These are phyloP conservation scores for Tuber borchii DNA, from an alignment of 495 filamentous ascomycete species.

Conservation along the genomic window DNA sequence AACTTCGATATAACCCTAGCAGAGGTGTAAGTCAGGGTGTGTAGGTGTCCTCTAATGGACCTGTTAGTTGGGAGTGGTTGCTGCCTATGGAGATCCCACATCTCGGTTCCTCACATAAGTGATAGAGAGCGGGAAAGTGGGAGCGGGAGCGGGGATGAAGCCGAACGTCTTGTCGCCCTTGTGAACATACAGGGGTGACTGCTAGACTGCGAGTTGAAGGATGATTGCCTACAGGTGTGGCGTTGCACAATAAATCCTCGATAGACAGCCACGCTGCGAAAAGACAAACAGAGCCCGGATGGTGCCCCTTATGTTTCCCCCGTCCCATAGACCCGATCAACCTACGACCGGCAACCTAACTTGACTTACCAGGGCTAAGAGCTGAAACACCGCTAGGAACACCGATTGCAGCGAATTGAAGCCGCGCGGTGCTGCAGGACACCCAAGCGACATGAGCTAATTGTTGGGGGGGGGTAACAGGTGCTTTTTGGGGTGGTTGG, in stretches of 20 bases:
- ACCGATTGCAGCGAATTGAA: not conserved
- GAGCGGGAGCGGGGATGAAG: not conserved
- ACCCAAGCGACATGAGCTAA: not conserved
- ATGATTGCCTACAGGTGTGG: not conserved
- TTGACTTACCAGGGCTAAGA: not conserved
- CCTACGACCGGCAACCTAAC: not conserved
- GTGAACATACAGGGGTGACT: not conserved
- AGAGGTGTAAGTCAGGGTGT: not conserved
- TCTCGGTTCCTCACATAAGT: not conserved
- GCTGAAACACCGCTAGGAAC: not conserved
- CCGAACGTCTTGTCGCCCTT: not conserved
- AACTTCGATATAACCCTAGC: not conserved
- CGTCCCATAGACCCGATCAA: not conserved
- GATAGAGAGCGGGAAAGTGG: not conserved
- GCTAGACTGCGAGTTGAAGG: not conserved
- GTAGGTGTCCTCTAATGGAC: not conserved
- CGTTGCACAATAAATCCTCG: not conserved
- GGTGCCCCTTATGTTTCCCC: not conserved
- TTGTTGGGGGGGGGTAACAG: not conserved
- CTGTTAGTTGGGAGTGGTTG: not conserved
- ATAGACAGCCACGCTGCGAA: not conserved
- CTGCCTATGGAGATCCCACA: not conserved
- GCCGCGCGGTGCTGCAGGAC: not conserved
- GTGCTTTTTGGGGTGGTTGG: not conserved
- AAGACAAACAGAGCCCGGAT: not conserved